These are phyloP conservation scores for Proteromonas lacertae DNA, from an alignment of 352 stramenopile species.

Conservation along the genomic window DNA sequence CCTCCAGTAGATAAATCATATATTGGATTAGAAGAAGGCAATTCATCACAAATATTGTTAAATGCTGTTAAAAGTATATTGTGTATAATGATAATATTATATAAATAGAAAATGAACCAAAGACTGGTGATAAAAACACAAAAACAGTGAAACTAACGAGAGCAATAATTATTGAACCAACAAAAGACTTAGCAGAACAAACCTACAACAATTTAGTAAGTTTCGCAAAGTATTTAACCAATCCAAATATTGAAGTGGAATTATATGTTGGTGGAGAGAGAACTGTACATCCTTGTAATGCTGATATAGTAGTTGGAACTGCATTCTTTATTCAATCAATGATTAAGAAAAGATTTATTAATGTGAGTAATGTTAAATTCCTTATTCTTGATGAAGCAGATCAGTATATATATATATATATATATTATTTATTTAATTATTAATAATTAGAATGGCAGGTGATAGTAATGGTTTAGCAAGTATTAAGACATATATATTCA, in stretches of 20 bases:
- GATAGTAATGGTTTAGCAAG: slow-evolving; percentile 6
- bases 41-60: too few relatives aligned
- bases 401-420: too few relatives aligned
- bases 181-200: slow-evolving; percentile 17
- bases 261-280: neutral
- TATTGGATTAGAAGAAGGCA: too few relatives aligned
- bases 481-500: slow-evolving; percentile 13
- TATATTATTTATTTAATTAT: too few relatives aligned
- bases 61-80: too few relatives aligned
- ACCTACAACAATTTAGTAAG: slow-evolving; percentile 11
- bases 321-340: slow-evolving; percentile 8
- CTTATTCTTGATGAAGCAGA: slow-evolving; percentile 22
- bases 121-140: neutral
- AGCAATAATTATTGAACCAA: slow-evolving; percentile 18
- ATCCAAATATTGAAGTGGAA: neutral
- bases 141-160: neutral
- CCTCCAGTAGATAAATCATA: slow-evolving; percentile 1
- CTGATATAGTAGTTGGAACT: slow-evolving; percentile 19
- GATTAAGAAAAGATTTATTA: slow-evolving; percentile 8
- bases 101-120: neutral
- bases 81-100: too few relatives aligned
- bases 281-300: too few relatives aligned
- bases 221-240: slow-evolving; percentile 2
- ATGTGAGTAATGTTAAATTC: slow-evolving; percentile 8
- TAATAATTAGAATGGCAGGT: too few relatives aligned